phyloP scores from a whole-genome alignment of 805 yeast genomes.

The Starmerella stellata region DNA sequence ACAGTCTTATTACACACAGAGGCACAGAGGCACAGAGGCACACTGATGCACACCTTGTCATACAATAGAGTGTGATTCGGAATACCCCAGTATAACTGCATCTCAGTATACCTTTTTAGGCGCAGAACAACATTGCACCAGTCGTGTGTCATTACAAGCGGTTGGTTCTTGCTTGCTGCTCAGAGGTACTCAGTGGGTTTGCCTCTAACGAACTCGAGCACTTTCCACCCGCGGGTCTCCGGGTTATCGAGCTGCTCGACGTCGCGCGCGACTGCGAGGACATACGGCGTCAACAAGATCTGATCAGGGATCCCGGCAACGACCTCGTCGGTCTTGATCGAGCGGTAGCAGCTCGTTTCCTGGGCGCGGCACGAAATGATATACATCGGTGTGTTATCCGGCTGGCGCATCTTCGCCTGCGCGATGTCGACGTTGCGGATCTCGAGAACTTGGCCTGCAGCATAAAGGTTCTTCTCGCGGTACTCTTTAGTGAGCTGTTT shows the following conservation, averaged over 20 bases:
- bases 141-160: too few species aligned
- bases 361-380: constrained; percentile 94
- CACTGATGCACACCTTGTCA: too few species aligned
- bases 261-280: constrained; percentile 82
- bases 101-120: too few species aligned
- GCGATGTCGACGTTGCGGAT: constrained; percentile 88
- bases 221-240: constrained; percentile 94
- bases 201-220: constrained; percentile 84
- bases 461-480: constrained; percentile 73
- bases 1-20: too few species aligned
- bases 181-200: constrained; percentile 51
- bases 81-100: too few species aligned
- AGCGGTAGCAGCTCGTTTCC: constrained; percentile 77
- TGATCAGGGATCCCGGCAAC: constrained; percentile 94
- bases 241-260: constrained; percentile 81
- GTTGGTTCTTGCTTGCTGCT: not conserved
- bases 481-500: constrained; percentile 83
- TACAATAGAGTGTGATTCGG: too few species aligned
- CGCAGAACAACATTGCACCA: too few species aligned
- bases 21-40: too few species aligned
- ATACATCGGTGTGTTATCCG: constrained; percentile 78
- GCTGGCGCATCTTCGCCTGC: constrained; percentile 71
- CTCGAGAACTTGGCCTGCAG: constrained; percentile 83
- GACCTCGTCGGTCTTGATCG: constrained; percentile 77
- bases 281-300: constrained; percentile 82